Evolutionary conservation across 1,139 yeast species (phyloP).

Genomic region (Suhomyces bokatorum): DNA sequence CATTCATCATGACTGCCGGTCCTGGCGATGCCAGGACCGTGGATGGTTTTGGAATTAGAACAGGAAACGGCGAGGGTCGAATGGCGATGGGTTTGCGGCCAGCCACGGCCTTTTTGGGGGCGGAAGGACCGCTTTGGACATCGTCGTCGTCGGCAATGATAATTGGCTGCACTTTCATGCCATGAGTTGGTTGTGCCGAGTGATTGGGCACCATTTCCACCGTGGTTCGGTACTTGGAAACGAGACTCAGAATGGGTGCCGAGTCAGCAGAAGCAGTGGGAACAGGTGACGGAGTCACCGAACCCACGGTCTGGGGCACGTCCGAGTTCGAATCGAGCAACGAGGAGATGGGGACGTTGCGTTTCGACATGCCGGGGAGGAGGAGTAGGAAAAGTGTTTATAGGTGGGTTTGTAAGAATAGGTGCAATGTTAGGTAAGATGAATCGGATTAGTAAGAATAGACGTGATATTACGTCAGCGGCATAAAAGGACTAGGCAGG

Average conservation of each 20-base stretch:
- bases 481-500: no score
- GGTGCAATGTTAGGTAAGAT: no score
- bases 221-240: constrained; percentile 18
- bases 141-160: constrained; percentile 11
- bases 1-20: constrained; percentile 1
- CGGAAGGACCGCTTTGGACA: not conserved
- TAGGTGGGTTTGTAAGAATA: not conserved
- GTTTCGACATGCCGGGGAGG: constrained; percentile 12
- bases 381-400: not conserved
- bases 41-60: constrained; percentile 15
- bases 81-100: constrained; percentile 12
- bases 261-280: not conserved
- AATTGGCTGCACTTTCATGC: not conserved
- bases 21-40: constrained; percentile 8
- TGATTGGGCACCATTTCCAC: constrained; percentile 11
- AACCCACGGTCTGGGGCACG: constrained; percentile 4
- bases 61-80: constrained; percentile 14
- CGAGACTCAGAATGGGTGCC: constrained; percentile 12
- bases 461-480: no score
- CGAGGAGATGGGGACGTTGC: constrained; percentile 23
- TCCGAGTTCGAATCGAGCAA: constrained; percentile 17
- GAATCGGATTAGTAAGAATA: no score
- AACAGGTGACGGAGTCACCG: constrained; percentile 8
- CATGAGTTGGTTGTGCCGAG: not conserved
- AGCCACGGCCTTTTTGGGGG: constrained; percentile 1